Conservation (phyloP, 1,284 basidiomycete species). For the Ustilago nuda region DNA sequence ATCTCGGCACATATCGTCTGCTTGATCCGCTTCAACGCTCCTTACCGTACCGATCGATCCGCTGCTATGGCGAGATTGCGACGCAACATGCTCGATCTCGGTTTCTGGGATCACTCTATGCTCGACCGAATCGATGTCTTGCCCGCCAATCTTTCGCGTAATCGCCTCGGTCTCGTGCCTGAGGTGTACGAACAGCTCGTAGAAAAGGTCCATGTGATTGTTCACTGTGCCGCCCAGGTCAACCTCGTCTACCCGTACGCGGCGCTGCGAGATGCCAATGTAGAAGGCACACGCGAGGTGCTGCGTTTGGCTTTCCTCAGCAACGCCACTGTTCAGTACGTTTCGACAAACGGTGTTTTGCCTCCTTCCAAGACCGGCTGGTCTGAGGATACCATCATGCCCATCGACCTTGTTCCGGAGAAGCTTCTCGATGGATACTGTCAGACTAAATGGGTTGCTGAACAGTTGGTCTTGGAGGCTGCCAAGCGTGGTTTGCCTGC, state of each 20-base stretch:
- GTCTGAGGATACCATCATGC: constrained; percentile 60
- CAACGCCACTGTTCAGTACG: constrained; percentile 67
- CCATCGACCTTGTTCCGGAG: constrained; percentile 62
- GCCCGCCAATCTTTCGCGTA: constrained; percentile 64
- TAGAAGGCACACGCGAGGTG: constrained; percentile 69
- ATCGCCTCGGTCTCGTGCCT: constrained; percentile 59
- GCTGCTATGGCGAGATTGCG: constrained; percentile 66
- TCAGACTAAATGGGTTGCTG: constrained; percentile 70
- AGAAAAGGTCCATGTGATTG: constrained; percentile 59
- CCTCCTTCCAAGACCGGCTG: constrained; percentile 63
- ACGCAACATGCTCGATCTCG: constrained; percentile 68
- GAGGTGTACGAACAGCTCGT: constrained; percentile 61
- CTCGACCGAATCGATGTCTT: constrained; percentile 66
- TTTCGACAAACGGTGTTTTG: constrained; percentile 70
- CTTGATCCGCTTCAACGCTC: constrained; percentile 66
- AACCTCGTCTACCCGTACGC: constrained; percentile 70
- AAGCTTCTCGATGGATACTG: constrained; percentile 69
- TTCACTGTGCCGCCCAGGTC: constrained; percentile 68
- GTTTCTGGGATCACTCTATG: constrained; percentile 65
- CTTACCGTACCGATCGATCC: constrained; percentile 58
- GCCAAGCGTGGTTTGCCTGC: constrained; percentile 64
- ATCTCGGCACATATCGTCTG: constrained; percentile 67
- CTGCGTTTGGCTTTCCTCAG: constrained; percentile 67
- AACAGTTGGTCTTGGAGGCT: constrained; percentile 66
- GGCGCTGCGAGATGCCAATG: constrained; percentile 66